These are phyloP conservation scores for Astrothelium macrocarpum DNA, from an alignment of 495 filamentous ascomycete species.

Conservation along the genomic window DNA sequence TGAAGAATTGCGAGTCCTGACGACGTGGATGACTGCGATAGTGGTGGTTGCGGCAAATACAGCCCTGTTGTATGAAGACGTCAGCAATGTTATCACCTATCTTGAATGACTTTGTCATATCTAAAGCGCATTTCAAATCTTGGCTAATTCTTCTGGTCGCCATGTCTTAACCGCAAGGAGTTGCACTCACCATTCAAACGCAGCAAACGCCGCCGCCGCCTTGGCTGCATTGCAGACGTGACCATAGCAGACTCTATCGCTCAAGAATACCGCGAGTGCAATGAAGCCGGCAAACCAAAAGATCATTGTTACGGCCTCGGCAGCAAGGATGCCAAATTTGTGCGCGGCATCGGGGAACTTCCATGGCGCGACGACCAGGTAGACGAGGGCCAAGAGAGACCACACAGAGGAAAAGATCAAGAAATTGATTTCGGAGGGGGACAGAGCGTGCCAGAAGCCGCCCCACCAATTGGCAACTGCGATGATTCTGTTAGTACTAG, in stretches of 20 bases:
- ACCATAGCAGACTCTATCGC: conserved; percentile 39
- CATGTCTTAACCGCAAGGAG: background rate
- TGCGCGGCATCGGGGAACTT: conserved; percentile 49
- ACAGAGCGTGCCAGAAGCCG: conserved; percentile 25
- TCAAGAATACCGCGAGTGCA: conserved; percentile 55
- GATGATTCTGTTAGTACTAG: conserved; percentile 18
- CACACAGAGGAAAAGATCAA: conserved; percentile 65
- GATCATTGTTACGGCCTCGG: conserved; percentile 64
- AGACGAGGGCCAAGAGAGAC: conserved; percentile 58
- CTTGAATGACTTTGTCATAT: too few species aligned
- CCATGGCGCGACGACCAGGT: conserved; percentile 54
- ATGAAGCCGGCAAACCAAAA: conserved; percentile 86
- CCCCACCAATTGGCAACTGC: conserved; percentile 33
- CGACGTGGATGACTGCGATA: conserved; percentile 33
- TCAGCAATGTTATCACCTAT: background rate
- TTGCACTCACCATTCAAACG: conserved; percentile 48
- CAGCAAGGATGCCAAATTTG: conserved; percentile 51
- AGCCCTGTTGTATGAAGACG: conserved; percentile 31
- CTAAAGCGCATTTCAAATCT: too few species aligned
- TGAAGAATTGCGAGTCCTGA: conserved; percentile 21
- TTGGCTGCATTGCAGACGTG: conserved; percentile 41
- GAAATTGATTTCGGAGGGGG: conserved; percentile 51
- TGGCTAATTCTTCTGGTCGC: too few species aligned
- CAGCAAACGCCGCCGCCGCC: conserved; percentile 45
- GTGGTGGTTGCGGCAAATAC: conserved; percentile 42